phyloP scores from a whole-genome alignment of 1,284 basidiomycete genomes.

The Apiotrichum gamsii region DNA sequence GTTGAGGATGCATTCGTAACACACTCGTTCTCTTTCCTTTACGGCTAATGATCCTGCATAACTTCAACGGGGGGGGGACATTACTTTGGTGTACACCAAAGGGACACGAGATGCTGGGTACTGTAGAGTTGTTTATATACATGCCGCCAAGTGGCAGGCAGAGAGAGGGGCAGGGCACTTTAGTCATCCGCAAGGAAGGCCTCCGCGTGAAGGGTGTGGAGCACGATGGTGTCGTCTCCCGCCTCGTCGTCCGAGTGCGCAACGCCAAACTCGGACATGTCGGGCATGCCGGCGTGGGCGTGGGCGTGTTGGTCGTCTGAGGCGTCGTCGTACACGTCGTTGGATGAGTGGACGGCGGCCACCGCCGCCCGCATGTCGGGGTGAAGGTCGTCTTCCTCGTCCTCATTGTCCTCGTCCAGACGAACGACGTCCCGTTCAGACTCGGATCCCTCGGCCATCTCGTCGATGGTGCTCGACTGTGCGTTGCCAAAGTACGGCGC shows the following conservation, averaged over 20 bases:
- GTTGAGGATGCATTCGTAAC: neutral
- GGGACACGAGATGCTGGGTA: conserved; percentile 13
- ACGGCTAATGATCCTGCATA: neutral
- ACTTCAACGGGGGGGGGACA: neutral
- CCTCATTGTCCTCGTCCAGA: no score
- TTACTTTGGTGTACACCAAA: neutral
- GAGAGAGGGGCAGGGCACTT: neutral
- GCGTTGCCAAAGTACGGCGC: no score
- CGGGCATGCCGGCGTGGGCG: neutral
- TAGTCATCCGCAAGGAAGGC: neutral
- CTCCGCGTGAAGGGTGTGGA: neutral
- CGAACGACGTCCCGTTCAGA: no score
- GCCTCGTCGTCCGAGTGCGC: neutral
- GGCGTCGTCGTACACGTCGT: neutral
- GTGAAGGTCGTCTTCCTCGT: no score
- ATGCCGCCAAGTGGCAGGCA: neutral
- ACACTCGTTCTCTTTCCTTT: no score
- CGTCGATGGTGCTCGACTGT: no score
- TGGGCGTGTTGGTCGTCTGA: no score
- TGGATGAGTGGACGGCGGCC: no score
- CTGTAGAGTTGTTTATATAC: conserved; percentile 1
- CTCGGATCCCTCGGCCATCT: no score
- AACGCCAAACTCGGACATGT: no score
- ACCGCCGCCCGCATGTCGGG: no score
- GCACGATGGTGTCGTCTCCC: conserved; percentile 7